Conservation (phyloP, 2,329 filamentous ascomycete genomes). For the Xylaria polymorpha region DNA sequence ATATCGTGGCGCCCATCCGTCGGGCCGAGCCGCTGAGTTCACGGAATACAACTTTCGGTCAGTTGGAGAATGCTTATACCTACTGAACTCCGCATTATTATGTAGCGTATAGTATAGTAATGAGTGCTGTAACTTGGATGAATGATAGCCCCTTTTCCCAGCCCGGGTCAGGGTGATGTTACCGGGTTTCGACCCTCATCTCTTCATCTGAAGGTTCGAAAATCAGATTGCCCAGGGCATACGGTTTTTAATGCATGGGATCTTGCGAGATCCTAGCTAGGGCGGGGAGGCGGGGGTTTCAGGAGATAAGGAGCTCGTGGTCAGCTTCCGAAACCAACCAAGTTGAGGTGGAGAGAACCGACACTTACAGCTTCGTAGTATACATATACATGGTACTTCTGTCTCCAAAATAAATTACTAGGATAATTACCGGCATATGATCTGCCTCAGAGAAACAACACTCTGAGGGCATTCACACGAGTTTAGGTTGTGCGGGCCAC, state of each 20-base stretch:
- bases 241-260: not conserved
- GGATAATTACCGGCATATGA: constrained; percentile 18
- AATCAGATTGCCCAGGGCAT: not conserved
- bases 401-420: constrained; percentile 10
- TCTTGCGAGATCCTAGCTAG: constrained; percentile 7
- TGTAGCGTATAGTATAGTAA: not conserved
- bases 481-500: constrained; percentile 1
- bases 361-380: not conserved
- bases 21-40: constrained; percentile 23
- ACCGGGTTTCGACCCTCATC: not conserved
- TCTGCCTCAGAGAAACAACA: constrained; percentile 23
- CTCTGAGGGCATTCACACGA: constrained; percentile 5
- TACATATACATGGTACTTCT: constrained; percentile 5
- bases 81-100: not conserved
- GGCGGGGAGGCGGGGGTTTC: constrained; percentile 6
- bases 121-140: not conserved
- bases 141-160: not conserved
- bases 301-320: constrained; percentile 11
- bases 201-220: not conserved
- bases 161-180: not conserved
- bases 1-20: constrained; percentile 24
- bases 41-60: constrained; percentile 4
- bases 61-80: constrained; percentile 2
- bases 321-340: constrained; percentile 13
- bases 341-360: constrained; percentile 18